These are phyloP conservation scores for Lactarius hatsudake DNA, from an alignment of 768 basidiomycete species.

Conservation along the genomic window DNA sequence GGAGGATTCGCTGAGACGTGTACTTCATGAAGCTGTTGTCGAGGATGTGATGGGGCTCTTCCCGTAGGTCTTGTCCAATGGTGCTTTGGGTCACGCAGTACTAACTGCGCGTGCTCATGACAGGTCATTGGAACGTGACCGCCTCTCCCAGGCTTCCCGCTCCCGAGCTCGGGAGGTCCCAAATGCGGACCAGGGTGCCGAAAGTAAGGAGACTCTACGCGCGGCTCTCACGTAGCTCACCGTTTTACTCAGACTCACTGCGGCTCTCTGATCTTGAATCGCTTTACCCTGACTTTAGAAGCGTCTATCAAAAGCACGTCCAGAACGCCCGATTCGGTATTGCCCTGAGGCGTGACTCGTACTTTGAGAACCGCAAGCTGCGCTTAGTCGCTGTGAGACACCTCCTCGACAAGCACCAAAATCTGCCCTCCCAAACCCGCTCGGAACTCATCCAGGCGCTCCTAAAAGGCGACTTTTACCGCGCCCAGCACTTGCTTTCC, in stretches of 20 bases:
- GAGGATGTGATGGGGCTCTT: slow-evolving; percentile 10
- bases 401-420: slow-evolving; percentile 1
- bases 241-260: not conserved
- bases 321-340: slow-evolving; percentile 7
- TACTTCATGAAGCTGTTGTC: slow-evolving; percentile 7
- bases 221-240: not conserved
- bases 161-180: not conserved
- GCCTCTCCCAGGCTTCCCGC: not conserved
- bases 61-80: slow-evolving; percentile 4
- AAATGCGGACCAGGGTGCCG: not conserved
- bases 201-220: not conserved
- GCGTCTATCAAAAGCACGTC: not conserved
- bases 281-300: slow-evolving; percentile 4
- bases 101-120: not conserved
- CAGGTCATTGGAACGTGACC: slow-evolving; percentile 13
- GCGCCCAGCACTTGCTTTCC: slow-evolving; percentile 3
- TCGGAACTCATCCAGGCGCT: slow-evolving; percentile 2
- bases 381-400: slow-evolving; percentile 6
- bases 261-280: slow-evolving; percentile 10
- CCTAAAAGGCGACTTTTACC: slow-evolving; percentile 16
- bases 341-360: not conserved
- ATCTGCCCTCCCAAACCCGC: not conserved
- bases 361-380: slow-evolving; percentile 9
- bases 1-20: slow-evolving; percentile 2
- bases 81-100: not conserved